Evolutionary conservation across 2,329 filamentous ascomycete species (phyloP).

Genomic region (Trichoderma koningii): DNA sequence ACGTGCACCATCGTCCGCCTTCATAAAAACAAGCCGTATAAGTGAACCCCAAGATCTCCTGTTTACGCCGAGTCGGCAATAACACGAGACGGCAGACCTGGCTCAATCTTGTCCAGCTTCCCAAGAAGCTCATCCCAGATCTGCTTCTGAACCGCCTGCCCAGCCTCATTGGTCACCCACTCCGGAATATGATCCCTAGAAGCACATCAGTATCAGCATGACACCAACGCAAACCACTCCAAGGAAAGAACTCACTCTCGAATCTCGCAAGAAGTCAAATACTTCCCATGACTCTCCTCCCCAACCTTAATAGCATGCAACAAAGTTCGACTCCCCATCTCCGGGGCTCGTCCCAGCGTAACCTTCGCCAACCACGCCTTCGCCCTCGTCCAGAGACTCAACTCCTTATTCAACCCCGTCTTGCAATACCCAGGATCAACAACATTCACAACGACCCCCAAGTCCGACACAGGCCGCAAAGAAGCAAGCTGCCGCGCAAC

Average conservation of each 20-base stretch:
- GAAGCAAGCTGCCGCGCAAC: conserved; percentile 35
- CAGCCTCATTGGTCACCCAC: conserved; percentile 16
- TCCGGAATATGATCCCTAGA: conserved; percentile 22
- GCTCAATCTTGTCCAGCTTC: conserved; percentile 20
- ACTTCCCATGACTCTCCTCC: conserved; percentile 36
- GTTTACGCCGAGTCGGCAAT: neutral
- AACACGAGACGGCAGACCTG: conserved; percentile 6
- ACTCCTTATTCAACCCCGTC: conserved; percentile 28
- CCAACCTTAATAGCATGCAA: conserved; percentile 33
- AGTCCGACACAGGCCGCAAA: conserved; percentile 33
- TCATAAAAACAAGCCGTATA: neutral
- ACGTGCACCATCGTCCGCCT: no score
- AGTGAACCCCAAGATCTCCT: neutral
- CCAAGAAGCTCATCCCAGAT: conserved; percentile 20
- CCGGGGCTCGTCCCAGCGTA: conserved; percentile 31
- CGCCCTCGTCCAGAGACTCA: neutral
- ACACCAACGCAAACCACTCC: neutral
- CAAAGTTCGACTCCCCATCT: conserved; percentile 37
- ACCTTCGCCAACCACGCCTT: neutral
- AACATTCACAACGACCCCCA: conserved; percentile 39
- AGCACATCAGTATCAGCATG: neutral
- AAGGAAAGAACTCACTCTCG: conserved; percentile 33
- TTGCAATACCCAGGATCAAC: conserved; percentile 38
- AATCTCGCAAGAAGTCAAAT: conserved; percentile 34
- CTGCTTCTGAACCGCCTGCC: conserved; percentile 15